Conservation (phyloP, 1,284 basidiomycete genomes). For the Microbotryum saponariae region DNA sequence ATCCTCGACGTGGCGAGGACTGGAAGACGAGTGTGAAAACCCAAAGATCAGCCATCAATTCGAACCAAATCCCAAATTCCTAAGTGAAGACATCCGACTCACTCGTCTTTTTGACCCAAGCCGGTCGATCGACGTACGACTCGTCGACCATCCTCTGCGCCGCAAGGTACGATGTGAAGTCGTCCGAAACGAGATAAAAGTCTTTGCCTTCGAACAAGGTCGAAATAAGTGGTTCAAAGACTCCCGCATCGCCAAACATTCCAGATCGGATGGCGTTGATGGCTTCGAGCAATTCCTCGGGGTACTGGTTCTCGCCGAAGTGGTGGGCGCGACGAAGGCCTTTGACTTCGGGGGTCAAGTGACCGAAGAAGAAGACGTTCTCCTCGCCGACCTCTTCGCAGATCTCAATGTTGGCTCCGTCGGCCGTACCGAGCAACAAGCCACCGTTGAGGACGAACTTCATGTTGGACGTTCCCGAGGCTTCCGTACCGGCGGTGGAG, state of each 20-base stretch:
- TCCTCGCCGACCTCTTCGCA: constrained; percentile 75
- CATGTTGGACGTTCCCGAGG: constrained; percentile 76
- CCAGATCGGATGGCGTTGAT: constrained; percentile 33
- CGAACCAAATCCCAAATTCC: neutral
- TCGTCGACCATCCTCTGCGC: constrained; percentile 78
- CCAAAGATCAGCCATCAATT: neutral
- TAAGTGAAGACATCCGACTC: constrained; percentile 41
- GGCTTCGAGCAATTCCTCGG: constrained; percentile 29
- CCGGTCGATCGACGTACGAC: constrained; percentile 61
- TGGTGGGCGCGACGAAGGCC: constrained; percentile 26
- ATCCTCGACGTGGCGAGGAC: constrained; percentile 45
- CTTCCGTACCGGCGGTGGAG: constrained; percentile 84
- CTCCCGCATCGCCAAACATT: constrained; percentile 28
- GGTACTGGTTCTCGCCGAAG: constrained; percentile 22
- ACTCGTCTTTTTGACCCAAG: constrained; percentile 88
- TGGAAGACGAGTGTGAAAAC: constrained; percentile 33
- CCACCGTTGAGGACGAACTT: constrained; percentile 79
- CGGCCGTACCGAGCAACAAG: constrained; percentile 52
- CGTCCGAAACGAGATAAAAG: constrained; percentile 64
- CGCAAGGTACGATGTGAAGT: constrained; percentile 83
- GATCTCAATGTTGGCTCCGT: constrained; percentile 92
- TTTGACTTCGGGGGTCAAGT: constrained; percentile 44
- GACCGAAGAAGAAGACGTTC: constrained; percentile 47
- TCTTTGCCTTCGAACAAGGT: constrained; percentile 32
- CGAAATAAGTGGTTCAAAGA: constrained; percentile 32